These are phyloP conservation scores for Sphaerobolus stellatus DNA, from an alignment of 1,284 basidiomycete genomes.

Conservation along the genomic window DNA sequence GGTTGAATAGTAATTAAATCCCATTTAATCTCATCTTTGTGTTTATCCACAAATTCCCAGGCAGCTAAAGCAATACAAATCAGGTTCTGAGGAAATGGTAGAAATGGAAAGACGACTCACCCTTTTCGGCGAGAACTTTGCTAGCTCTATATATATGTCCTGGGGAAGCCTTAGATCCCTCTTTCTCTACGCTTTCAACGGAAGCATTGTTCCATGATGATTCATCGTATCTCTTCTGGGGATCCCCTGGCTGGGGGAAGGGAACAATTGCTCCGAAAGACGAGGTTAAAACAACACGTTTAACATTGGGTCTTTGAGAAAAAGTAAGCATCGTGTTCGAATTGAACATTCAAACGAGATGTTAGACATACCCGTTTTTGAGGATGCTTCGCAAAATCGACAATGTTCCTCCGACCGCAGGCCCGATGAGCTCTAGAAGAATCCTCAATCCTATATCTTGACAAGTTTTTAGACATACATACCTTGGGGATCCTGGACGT, in stretches of 20 bases:
- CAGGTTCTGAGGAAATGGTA: background rate
- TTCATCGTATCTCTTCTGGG: constrained; percentile 39
- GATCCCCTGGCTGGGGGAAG: constrained; percentile 8
- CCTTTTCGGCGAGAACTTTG: constrained; percentile 49
- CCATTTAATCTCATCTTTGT: constrained; percentile 49
- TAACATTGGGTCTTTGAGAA: background rate
- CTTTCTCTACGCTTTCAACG: constrained; percentile 42
- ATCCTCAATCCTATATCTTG: background rate
- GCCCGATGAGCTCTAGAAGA: constrained; percentile 27
- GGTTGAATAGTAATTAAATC: constrained; percentile 59
- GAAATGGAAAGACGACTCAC: constrained; percentile 18
- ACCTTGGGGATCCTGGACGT: background rate
- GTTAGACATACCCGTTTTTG: constrained; percentile 8
- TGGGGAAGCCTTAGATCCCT: constrained; percentile 39
- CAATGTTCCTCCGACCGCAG: constrained; percentile 30
- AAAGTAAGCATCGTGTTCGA: no score
- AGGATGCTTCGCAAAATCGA: constrained; percentile 22
- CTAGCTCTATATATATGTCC: constrained; percentile 42
- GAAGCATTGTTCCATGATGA: constrained; percentile 61
- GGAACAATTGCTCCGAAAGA: constrained; percentile 56
- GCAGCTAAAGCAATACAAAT: constrained; percentile 32
- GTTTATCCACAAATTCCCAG: constrained; percentile 57
- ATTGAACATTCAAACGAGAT: no score
- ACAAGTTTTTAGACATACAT: background rate
- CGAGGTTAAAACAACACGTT: constrained; percentile 38